Evolutionary conservation across 1,284 basidiomycete species (phyloP), one percentile per base, ranked within the genome.

Genomic region (Rhodotorula sp.): DNA sequence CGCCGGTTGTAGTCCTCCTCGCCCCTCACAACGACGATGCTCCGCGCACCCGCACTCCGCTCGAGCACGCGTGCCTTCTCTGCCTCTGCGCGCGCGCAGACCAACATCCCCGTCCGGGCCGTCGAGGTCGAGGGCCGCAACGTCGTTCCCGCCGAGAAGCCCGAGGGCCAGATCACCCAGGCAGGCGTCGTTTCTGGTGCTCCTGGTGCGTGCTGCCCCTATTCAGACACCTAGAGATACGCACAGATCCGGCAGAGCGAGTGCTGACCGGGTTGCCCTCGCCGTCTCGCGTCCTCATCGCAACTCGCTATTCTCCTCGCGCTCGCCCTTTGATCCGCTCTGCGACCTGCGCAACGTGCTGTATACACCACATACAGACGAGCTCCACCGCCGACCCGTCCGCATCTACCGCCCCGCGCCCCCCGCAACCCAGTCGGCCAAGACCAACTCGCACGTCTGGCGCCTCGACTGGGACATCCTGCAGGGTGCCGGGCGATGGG

Each of bases 351-450:
- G 34, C 56, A 57, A 42, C 49, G 64, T 50, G 14, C 23, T 44
- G 52, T 21, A n/a, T 41, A 44, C 25, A 17, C 25, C 16, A 25
- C 50, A 1, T 4, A 1, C 54, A 94, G 93, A 83, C 76, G 90
- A 97, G 81, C 87, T 98, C 72, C 88, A 88, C 73, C 89, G 93
- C 80, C 91, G 96, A 61, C 84, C 88, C 42, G 95, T 98, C 50
- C 89, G 95, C 70, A 94, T 99, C 81, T 99, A 89, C 85, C 91
- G 94, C 80, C 93, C 95, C 1, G 89, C 94, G 34, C 91, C 93
- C 77, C 93, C 93, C 76, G 96, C 95, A 14, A 98, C 96, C 88
- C 94, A 97, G 82, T 94, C 92, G 64, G 95, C 93, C 64, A 87
- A 89, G 59, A 89, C 88, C 63, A 95, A 96, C 83, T 89, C 89